Evolutionary conservation across 169 alveolate genomes (phyloP).

Genomic region (Babesia ovata): DNA sequence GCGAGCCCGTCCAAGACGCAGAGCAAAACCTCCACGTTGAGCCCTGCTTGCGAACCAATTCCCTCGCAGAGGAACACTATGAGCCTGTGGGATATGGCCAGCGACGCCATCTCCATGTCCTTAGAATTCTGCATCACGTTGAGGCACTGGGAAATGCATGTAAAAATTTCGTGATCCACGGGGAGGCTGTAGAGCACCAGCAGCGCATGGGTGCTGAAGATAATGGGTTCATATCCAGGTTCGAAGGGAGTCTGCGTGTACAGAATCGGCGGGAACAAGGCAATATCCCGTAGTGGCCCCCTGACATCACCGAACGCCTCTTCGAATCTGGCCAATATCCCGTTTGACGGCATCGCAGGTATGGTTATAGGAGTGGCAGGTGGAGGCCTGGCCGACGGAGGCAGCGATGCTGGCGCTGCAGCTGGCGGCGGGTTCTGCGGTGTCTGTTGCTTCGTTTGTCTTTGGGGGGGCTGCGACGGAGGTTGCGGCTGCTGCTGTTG

Average conservation of each 20-base stretch:
- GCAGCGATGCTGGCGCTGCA: not conserved
- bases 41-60: slow-evolving; percentile 54
- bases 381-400: not conserved
- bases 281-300: slow-evolving; percentile 75
- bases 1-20: slow-evolving; percentile 59
- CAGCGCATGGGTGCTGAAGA: slow-evolving; percentile 68
- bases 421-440: not conserved
- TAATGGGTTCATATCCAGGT: slow-evolving; percentile 45
- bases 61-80: slow-evolving; percentile 68
- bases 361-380: not conserved
- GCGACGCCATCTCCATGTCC: slow-evolving; percentile 45
- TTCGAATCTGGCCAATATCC: slow-evolving; percentile 68
- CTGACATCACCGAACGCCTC: slow-evolving; percentile 74
- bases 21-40: slow-evolving; percentile 64
- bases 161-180: slow-evolving; percentile 60
- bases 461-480: not conserved
- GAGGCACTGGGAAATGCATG: slow-evolving; percentile 56
- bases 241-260: slow-evolving; percentile 43
- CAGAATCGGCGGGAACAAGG: slow-evolving; percentile 75
- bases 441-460: not conserved
- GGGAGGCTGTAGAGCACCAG: slow-evolving; percentile 65
- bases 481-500: not conserved
- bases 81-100: slow-evolving; percentile 61
- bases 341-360: slow-evolving; percentile 11
- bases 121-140: slow-evolving; percentile 58